Base-by-base conservation (phyloP, 1,139 yeast genomes). In the Yamadazyma jaroonii region DNA sequence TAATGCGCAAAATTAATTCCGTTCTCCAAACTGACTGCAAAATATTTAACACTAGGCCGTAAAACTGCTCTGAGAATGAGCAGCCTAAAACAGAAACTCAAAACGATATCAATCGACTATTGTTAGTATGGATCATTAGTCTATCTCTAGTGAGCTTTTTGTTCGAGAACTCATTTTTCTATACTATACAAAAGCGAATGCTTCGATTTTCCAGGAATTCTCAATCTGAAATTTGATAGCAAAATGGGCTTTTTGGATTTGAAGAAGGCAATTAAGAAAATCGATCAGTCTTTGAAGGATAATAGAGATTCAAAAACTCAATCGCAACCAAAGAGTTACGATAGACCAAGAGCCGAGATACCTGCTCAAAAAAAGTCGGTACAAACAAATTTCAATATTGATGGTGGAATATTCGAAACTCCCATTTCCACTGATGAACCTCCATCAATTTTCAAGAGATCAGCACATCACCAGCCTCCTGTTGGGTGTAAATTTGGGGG, bases 371-470 rank as follows among this genome's bases (percentile, higher is more conserved):
- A 23, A n/a, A 10, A 31, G n/a, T 9, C 10, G 22, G 15, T 15
- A 3, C 8, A 21, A 12, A 9, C 11, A 23, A 23, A 12, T 11
- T 14, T 29, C 15, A 17, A 25, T 12, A 29, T 25, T 13, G 29
- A 27, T 27, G 34, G 31, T 25, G 39, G 37, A 29, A 43, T 54
- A 12, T 54, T 54, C 32, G 40, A 48, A 5, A 41, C 45, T 1
- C 64, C 70, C 34, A 61, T 64, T 34, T 46, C 53, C 1, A 48
- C 53, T 3, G 46, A 45, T 8, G 60, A 52, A 36, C 68, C 67
- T 1, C 66, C 71, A 4, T 28, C 50, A 2, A 39, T 55, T 5
- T 66, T 59, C 47, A 39, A 43, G 25, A 45, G 55, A 12, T 25
- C 37, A 3, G 25, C 43, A 12, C 72, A 66, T 36, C 31, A 41